Conservation (phyloP, 257 asterid genomes). For the Solanum sitiens region DNA sequence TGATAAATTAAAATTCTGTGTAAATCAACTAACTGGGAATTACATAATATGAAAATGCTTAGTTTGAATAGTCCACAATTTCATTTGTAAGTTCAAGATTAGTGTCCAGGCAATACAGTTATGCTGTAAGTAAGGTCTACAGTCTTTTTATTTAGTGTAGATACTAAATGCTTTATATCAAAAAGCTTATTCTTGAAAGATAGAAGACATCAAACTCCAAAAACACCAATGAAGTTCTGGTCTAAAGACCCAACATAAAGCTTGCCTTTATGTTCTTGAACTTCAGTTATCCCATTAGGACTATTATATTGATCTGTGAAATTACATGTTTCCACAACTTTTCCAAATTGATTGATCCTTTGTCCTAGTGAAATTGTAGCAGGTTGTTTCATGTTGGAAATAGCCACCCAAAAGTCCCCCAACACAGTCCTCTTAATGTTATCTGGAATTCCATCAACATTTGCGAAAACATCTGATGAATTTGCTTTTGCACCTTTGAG, state of each 20-base stretch:
- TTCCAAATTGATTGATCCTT: conserved; percentile 15
- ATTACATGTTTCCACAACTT: conserved; percentile 6
- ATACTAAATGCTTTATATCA: background rate
- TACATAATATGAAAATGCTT: background rate
- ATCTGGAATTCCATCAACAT: conserved; percentile 30
- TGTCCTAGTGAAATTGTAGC: conserved; percentile 11
- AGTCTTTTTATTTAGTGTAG: background rate
- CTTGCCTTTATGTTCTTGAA: conserved; percentile 10
- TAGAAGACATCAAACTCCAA: background rate
- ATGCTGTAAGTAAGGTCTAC: background rate
- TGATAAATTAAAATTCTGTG: background rate
- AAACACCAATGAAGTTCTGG: conserved; percentile 7
- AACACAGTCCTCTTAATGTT: conserved; percentile 27
- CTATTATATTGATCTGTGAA: conserved; percentile 6
- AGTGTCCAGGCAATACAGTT: background rate
- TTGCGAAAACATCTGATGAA: conserved; percentile 15
- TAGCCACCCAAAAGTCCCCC: conserved; percentile 46
- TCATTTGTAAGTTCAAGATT: background rate
- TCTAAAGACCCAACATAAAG: conserved; percentile 10
- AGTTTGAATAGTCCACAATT: background rate
- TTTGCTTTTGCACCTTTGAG: conserved; percentile 27
- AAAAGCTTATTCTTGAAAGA: background rate
- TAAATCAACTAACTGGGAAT: background rate
- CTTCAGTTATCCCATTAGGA: conserved; percentile 9
- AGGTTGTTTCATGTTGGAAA: conserved; percentile 11